Percentiles rank a stretch among this genome's conserved stretches.
Conservation (phyloP, 257 asterid species). For the Przewalskia tangutica region DNA sequence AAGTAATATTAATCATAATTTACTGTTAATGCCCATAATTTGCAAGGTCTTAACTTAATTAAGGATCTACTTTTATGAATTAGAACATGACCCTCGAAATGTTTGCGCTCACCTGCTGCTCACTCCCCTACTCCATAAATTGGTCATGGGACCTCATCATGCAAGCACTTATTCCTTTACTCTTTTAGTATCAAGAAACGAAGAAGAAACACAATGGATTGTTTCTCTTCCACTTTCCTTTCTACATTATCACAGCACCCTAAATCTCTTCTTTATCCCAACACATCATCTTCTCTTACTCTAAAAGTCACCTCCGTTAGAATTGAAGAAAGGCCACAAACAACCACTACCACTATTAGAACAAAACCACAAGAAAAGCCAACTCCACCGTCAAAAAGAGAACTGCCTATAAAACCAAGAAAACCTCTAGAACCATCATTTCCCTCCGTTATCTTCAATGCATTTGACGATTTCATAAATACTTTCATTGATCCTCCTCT, state of each 20-base stretch:
- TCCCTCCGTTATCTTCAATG: slow-evolving; percentile 12
- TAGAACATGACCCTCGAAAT: too few relatives aligned
- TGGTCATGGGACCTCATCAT: neutral
- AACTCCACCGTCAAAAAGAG: neutral
- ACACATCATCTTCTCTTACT: slow-evolving; percentile 3
- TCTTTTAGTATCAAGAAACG: neutral
- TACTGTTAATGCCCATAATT: too few relatives aligned
- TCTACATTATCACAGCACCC: slow-evolving; percentile 16
- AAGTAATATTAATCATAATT: too few relatives aligned
- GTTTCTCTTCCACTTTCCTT: slow-evolving; percentile 47
- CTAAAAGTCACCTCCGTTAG: slow-evolving; percentile 22
- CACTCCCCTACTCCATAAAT: neutral
- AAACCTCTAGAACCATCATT: neutral
- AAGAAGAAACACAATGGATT: slow-evolving; percentile 28
- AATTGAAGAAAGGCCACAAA: slow-evolving; percentile 29
- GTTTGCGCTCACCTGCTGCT: too few relatives aligned
- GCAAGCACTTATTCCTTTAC: neutral
- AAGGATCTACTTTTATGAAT: too few relatives aligned
- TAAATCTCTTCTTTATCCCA: neutral
- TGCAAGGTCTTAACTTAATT: too few relatives aligned
- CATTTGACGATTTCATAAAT: slow-evolving; percentile 34
- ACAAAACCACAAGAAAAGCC: slow-evolving; percentile 12
- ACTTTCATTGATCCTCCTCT: slow-evolving; percentile 15
- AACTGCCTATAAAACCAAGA: slow-evolving; percentile 14
- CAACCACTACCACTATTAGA: slow-evolving; percentile 12